These are phyloP conservation scores for Cucumis cinereus DNA, from an alignment of 306 rosid genomes.

Conservation along the genomic window DNA sequence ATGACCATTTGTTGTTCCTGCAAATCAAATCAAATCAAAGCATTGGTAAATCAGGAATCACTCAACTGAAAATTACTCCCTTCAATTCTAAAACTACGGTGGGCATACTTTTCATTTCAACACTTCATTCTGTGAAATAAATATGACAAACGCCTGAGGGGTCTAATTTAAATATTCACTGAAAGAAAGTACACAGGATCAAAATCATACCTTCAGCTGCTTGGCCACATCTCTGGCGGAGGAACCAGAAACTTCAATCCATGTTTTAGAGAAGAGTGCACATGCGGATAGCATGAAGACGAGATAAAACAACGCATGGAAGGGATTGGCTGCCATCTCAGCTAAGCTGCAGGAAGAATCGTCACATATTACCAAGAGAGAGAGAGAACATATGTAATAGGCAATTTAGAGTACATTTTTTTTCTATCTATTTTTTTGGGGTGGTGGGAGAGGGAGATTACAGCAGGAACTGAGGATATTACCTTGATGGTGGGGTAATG, in stretches of 20 bases:
- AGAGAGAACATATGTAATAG: neutral
- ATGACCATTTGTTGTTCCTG: constrained; percentile 99
- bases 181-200: neutral
- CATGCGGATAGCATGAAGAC: constrained; percentile 24
- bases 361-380: neutral
- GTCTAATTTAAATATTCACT: neutral
- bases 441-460: neutral
- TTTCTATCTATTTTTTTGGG: no score
- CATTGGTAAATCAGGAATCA: neutral
- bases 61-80: neutral
- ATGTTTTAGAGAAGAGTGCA: constrained; percentile 24
- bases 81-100: neutral
- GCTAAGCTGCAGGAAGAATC: constrained; percentile 13
- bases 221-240: constrained; percentile 23
- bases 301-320: constrained; percentile 21
- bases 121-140: neutral
- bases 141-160: neutral
- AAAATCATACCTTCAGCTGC: constrained; percentile 16
- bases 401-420: neutral
- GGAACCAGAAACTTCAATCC: constrained; percentile 26
- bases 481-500: constrained; percentile 21
- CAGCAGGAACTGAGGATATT: neutral
- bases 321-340: constrained; percentile 25
- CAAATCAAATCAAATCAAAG: neutral
- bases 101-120: neutral